A percentile compares a stretch with the other conserved stretches of the same genome.
phyloP scores from a whole-genome alignment of 106 monocot species.

The Acorus gramineus region DNA sequence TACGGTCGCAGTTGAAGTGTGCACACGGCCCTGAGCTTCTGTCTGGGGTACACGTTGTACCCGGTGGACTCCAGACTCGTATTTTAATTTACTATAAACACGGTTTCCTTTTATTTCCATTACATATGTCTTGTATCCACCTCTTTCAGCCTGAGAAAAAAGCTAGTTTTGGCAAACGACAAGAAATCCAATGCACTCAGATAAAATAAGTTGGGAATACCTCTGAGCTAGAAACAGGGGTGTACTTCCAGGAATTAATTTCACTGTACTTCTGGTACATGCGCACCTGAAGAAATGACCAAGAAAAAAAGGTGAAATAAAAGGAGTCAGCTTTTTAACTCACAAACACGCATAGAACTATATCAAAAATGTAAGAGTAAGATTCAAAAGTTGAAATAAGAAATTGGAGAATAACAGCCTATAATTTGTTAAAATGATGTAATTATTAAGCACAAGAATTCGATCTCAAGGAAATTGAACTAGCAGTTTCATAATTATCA shows the following conservation, averaged over 20 bases:
- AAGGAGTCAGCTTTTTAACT: conserved; percentile 1
- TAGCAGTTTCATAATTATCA: no score
- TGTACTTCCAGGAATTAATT: conserved; percentile 60
- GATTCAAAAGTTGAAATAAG: background rate
- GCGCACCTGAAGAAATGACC: conserved; percentile 45
- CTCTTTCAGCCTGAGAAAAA: conserved; percentile 64
- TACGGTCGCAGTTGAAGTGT: conserved; percentile 97
- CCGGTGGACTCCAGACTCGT: conserved; percentile 92
- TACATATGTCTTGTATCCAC: conserved; percentile 93
- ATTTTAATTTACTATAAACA: conserved; percentile 94
- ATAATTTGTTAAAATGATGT: no score
- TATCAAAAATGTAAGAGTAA: background rate
- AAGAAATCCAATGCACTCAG: no score
- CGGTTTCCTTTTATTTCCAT: conserved; percentile 88
- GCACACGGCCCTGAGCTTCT: conserved; percentile 87
- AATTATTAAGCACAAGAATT: no score
- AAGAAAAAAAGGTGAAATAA: background rate
- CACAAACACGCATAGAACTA: no score
- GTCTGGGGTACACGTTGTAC: conserved; percentile 97
- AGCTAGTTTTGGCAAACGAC: no score
- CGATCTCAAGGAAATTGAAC: no score
- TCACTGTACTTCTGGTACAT: conserved; percentile 94
- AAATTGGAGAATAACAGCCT: background rate
- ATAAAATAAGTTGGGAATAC: conserved; percentile 16
- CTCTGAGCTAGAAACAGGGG: conserved; percentile 76